Evolutionary conservation across 2,329 filamentous ascomycete species (phyloP).

Genomic region (Sphaerulina populicola): DNA sequence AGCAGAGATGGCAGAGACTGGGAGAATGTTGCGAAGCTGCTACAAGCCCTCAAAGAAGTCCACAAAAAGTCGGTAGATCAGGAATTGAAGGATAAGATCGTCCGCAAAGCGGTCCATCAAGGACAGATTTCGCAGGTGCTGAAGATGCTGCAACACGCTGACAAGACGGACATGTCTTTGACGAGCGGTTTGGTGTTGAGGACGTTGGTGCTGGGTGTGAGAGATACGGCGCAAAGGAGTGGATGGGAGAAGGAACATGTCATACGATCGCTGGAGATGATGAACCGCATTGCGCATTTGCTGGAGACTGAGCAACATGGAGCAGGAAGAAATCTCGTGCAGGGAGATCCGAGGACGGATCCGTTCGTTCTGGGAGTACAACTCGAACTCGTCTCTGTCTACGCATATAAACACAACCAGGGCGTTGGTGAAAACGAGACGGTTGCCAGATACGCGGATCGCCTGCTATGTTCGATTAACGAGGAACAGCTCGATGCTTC

Average conservation of each 20-base stretch:
- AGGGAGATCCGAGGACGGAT: conserved; percentile 29
- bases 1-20: conserved; percentile 21
- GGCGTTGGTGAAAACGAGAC: conserved; percentile 33
- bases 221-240: conserved; percentile 28
- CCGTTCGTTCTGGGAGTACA: conserved; percentile 38
- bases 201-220: conserved; percentile 33
- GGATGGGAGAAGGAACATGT: conserved; percentile 35
- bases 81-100: conserved; percentile 29
- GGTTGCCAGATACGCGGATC: conserved; percentile 35
- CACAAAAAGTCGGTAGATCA: conserved; percentile 17
- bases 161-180: conserved; percentile 32
- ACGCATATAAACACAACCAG: conserved; percentile 31
- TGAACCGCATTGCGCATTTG: conserved; percentile 35
- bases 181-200: conserved; percentile 28
- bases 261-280: conserved; percentile 33
- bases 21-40: conserved; percentile 30
- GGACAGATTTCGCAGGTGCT: conserved; percentile 30
- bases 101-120: conserved; percentile 27
- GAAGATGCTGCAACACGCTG: conserved; percentile 28
- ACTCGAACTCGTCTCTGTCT: conserved; percentile 38
- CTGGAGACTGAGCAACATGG: conserved; percentile 38
- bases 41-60: conserved; percentile 28
- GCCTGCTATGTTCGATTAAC: conserved; percentile 29
- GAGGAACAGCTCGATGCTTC: background rate
- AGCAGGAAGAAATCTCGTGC: conserved; percentile 16